A percentile compares a stretch with the other conserved stretches of the same genome.
Evolutionary conservation across 2,329 filamentous ascomycete species (phyloP).

Genomic region (Lachnellula subtilissima): DNA sequence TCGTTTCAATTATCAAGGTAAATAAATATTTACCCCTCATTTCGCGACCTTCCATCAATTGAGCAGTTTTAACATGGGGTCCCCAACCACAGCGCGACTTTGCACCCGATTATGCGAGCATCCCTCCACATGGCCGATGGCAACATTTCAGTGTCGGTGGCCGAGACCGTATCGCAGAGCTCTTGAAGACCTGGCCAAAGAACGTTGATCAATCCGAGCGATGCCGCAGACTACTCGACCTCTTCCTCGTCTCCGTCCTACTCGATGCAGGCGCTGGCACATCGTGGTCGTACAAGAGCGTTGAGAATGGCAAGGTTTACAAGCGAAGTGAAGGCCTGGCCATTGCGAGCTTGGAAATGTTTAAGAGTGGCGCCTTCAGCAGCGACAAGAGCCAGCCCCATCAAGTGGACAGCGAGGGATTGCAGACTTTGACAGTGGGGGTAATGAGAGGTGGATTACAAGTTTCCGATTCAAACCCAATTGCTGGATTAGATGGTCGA

Average conservation of each 20-base stretch:
- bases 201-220: constrained; percentile 67
- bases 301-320: constrained; percentile 78
- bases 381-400: constrained; percentile 74
- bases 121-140: constrained; percentile 82
- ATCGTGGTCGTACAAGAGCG: constrained; percentile 88
- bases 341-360: constrained; percentile 77
- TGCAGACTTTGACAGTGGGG: constrained; percentile 69
- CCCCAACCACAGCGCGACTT: constrained; percentile 57
- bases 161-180: constrained; percentile 65
- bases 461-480: constrained; percentile 71
- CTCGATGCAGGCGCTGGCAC: constrained; percentile 86
- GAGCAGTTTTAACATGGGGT: constrained; percentile 2
- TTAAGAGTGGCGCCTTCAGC: constrained; percentile 86
- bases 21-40: constrained; percentile 14
- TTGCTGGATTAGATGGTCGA: constrained; percentile 81
- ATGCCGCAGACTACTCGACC: constrained; percentile 69
- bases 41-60: constrained; percentile 1
- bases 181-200: constrained; percentile 64
- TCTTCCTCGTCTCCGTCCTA: constrained; percentile 76
- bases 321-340: constrained; percentile 84
- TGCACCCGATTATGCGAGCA: constrained; percentile 61
- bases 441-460: constrained; percentile 78
- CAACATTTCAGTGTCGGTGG: constrained; percentile 83
- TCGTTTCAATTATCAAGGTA: constrained; percentile 72
- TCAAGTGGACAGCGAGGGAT: constrained; percentile 81